Evolutionary conservation across 1,139 yeast genomes (phyloP).

Genomic region (Protomyces lactucae-debilis): DNA sequence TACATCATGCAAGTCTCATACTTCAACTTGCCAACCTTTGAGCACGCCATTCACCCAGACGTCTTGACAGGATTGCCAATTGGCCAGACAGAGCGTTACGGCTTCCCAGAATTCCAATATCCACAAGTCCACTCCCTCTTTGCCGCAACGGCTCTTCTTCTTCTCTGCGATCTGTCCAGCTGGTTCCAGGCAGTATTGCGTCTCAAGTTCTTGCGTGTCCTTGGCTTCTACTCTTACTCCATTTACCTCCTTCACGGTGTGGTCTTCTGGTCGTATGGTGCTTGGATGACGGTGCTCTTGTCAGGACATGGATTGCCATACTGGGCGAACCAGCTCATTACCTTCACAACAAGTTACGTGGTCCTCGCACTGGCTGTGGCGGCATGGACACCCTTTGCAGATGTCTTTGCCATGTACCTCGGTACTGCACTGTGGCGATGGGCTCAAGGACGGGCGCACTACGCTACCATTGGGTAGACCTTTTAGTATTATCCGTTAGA

Average conservation of each 20-base stretch:
- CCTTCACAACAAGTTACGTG: conserved; percentile 16
- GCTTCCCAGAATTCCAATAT: conserved; percentile 10
- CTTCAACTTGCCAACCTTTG: conserved; percentile 9
- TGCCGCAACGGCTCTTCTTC: conserved; percentile 15
- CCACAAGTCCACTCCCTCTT: conserved; percentile 18
- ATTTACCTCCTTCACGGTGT: conserved; percentile 24
- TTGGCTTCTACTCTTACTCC: conserved; percentile 25
- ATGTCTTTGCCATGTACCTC: conserved; percentile 17
- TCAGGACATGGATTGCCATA: conserved; percentile 11
- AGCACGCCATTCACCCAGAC: conserved; percentile 16
- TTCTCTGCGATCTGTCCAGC: conserved; percentile 9
- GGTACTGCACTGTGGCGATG: conserved; percentile 25
- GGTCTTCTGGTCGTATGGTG: conserved; percentile 24
- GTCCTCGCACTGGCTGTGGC: conserved; percentile 3
- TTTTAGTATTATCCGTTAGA: no score
- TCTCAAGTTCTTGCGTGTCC: conserved; percentile 9
- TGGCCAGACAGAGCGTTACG: conserved; percentile 3
- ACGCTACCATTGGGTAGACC: conserved; percentile 17
- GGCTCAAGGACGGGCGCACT: conserved; percentile 21
- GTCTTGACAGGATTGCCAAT: conserved; percentile 15
- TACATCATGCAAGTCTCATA: conserved; percentile 11
- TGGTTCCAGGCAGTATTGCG: conserved; percentile 5
- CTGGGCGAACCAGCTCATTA: conserved; percentile 21
- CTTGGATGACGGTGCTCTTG: conserved; percentile 14
- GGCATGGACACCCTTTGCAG: conserved; percentile 23